Evolutionary conservation across 2,329 filamentous ascomycete genomes (phyloP), one percentile per base, ranked within the genome.

Genomic region (Pleomassaria siparia): DNA sequence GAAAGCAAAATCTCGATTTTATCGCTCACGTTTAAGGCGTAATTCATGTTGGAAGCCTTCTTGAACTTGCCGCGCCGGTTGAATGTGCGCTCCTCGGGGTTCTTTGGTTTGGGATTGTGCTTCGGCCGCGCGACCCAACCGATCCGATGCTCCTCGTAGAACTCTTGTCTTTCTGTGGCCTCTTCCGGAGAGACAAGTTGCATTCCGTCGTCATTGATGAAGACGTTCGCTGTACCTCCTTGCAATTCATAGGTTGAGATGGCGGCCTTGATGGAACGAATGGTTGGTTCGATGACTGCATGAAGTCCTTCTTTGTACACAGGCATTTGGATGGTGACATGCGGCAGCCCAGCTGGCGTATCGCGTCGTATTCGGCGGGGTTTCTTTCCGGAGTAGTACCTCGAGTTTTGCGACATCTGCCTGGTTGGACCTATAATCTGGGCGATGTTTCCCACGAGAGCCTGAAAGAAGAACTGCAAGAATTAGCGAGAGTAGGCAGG

Each of bases 271-370:
- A 91, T 80, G 2, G 87, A 91, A 61, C 83, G 84, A 60, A 91
- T 82, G 0, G 88, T 92, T 7, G 88, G 88, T 16, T 79, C 80
- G 60, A 91, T 91, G 69, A 95, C 89, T 51, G 77, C 82, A 28
- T 74, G 74, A 2, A 95, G 78, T 55, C 89, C 88, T 68, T 95
- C 89, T 69, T 92, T 94, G 75, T 94, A 95, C 0, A 95, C 88
- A 4, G 89, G 89, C 67, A 88, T 91, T 64, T 95, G 89, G 33
- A 95, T 87, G 2, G 74, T 78, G 54, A 89, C 78, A 63, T 89
- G 88, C 2, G 87, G 87, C 13, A 91, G 76, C 64, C 40, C 43
- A 1, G 71, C 74, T 47, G 80, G 79, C 24, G 87, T 77, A 42
- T 64, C 58, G 16, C 80, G 80, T 1, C 86, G 84, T 8, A 85